phyloP scores from a whole-genome alignment of 495 filamentous ascomycete genomes.

The Talaromyces thailandensis region DNA sequence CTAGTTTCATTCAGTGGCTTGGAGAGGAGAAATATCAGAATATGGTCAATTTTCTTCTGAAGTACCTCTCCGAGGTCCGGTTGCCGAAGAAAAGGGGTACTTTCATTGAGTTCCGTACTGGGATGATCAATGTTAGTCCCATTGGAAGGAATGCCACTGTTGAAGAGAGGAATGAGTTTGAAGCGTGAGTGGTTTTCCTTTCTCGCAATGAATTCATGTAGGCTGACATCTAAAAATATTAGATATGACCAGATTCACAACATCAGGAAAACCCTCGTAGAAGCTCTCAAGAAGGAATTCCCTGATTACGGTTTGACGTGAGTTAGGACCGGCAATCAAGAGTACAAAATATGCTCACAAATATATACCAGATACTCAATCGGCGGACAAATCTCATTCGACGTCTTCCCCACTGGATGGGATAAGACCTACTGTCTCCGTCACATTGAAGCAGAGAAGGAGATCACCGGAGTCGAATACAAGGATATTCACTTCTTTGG shows the following conservation, averaged over 20 bases:
- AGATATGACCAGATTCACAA: conserved; percentile 67
- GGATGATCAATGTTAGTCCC: conserved; percentile 93
- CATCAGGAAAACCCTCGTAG: conserved; percentile 63
- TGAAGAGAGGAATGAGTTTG: conserved; percentile 72
- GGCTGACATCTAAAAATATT: conserved; percentile 14
- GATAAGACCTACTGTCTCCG: conserved; percentile 97
- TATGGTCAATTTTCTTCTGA: conserved; percentile 75
- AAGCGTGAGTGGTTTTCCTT: conserved; percentile 34
- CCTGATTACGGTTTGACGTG: conserved; percentile 76
- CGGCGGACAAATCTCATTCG: conserved; percentile 95
- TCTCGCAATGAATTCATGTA: background rate
- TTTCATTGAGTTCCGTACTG: conserved; percentile 91
- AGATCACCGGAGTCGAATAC: conserved; percentile 65
- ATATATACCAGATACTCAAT: conserved; percentile 64
- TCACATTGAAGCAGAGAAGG: conserved; percentile 76
- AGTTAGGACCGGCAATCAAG: conserved; percentile 20
- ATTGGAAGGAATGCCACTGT: conserved; percentile 82
- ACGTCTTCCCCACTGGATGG: conserved; percentile 95
- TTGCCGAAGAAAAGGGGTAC: conserved; percentile 84
- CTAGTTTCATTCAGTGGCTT: conserved; percentile 84
- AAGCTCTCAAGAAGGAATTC: conserved; percentile 69
- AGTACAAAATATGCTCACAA: background rate
- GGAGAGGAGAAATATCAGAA: conserved; percentile 90
- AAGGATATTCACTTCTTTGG: conserved; percentile 95
- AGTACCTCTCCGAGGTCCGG: conserved; percentile 83